Percentiles rank a stretch among this genome's conserved stretches.
phyloP scores from a whole-genome alignment of 148 eudicot genomes.

The Fagopyrum tataricum region DNA sequence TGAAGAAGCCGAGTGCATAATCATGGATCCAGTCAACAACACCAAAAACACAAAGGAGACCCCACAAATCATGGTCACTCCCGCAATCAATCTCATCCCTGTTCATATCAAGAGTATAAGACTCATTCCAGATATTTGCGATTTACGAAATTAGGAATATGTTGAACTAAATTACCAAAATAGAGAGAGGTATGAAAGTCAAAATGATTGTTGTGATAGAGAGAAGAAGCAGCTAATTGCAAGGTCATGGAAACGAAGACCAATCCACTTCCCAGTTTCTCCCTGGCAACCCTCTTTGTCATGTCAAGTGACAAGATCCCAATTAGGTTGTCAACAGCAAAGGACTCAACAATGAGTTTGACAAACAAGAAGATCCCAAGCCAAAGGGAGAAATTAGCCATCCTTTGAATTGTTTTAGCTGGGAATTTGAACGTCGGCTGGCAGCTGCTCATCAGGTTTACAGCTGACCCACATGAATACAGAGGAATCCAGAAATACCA shows the following conservation, averaged over 20 bases:
- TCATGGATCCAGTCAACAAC: background rate
- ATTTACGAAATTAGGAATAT: background rate
- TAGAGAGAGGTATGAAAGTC: background rate
- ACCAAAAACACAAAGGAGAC: slow-evolving; percentile 12
- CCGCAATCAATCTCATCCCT: slow-evolving; percentile 7
- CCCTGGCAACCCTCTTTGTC: slow-evolving; percentile 49
- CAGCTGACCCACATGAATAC: slow-evolving; percentile 40
- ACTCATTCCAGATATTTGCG: background rate
- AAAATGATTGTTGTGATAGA: background rate
- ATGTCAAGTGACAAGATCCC: slow-evolving; percentile 47
- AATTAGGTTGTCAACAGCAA: slow-evolving; percentile 5
- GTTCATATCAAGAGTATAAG: background rate
- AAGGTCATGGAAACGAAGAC: slow-evolving; percentile 43
- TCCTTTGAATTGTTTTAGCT: background rate
- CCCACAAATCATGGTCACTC: slow-evolving; percentile 1
- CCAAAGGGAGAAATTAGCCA: slow-evolving; percentile 24
- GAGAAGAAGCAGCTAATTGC: slow-evolving; percentile 23
- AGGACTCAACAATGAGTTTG: slow-evolving; percentile 30
- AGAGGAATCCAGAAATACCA: slow-evolving; percentile 68
- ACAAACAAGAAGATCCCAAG: slow-evolving; percentile 35
- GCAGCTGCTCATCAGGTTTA: slow-evolving; percentile 36
- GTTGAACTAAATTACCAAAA: background rate
- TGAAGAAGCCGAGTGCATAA: slow-evolving; percentile 19
- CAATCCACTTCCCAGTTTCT: slow-evolving; percentile 52
- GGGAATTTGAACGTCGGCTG: background rate